Conservation (phyloP, 2,329 filamentous ascomycete species). For the Elsinoe necatrix region DNA sequence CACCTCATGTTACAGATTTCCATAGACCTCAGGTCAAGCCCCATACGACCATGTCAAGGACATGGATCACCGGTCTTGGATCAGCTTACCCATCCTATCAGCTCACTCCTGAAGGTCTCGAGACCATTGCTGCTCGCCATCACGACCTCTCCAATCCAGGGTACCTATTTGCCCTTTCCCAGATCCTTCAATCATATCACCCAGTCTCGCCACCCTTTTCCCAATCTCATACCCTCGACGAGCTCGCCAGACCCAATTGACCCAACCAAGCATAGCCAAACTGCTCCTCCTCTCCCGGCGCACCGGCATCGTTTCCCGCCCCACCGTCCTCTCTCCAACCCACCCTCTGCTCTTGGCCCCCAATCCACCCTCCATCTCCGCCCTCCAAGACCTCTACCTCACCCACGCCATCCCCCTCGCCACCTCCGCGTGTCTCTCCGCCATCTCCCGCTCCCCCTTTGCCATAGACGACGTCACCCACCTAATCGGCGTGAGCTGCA, state of each 20-base stretch:
- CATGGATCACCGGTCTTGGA: background rate
- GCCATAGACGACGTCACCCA: constrained; percentile 30
- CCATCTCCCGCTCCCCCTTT: constrained; percentile 20
- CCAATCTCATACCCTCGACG: background rate
- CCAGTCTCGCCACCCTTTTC: background rate
- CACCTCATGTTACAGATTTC: background rate
- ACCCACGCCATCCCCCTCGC: constrained; percentile 18
- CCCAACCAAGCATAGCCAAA: constrained; percentile 10
- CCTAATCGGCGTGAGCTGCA: constrained; percentile 33
- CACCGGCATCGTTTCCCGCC: constrained; percentile 6
- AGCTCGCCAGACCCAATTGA: background rate
- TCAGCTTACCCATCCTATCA: background rate
- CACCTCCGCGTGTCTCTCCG: constrained; percentile 18
- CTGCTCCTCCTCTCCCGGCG: constrained; percentile 17
- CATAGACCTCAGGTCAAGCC: background rate
- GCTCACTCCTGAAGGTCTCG: background rate
- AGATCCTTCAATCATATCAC: background rate
- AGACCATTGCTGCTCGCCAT: background rate
- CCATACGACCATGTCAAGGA: background rate
- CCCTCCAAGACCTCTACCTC: constrained; percentile 17
- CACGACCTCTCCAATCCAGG: background rate
- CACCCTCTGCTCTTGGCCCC: constrained; percentile 18
- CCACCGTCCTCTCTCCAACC: constrained; percentile 22
- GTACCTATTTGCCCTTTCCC: background rate
- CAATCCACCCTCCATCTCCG: constrained; percentile 16